Evolutionary conservation across 305 asterid genomes (phyloP).

Genomic region (Solanum hybrid): DNA sequence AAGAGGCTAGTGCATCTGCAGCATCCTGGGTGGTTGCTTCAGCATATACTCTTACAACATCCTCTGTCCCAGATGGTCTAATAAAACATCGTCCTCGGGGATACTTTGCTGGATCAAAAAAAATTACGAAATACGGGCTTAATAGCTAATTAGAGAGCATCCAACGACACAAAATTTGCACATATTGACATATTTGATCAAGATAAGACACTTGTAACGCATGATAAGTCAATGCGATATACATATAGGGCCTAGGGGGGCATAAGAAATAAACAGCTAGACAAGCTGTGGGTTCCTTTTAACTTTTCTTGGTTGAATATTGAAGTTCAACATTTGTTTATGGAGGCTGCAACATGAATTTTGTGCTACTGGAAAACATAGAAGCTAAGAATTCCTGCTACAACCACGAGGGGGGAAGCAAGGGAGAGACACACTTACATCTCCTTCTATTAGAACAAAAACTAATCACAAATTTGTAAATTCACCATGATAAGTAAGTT

Average conservation of each 20-base stretch:
- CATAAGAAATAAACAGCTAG: background rate
- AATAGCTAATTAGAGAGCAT: background rate
- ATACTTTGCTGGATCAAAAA: conserved; percentile 50
- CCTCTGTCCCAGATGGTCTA: conserved; percentile 94
- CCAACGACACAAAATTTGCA: background rate
- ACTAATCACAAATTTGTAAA: background rate
- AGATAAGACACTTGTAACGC: background rate
- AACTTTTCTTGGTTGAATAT: background rate
- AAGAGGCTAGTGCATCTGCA: conserved; percentile 57
- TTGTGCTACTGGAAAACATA: background rate
- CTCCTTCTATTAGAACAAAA: background rate
- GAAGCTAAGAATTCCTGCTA: background rate
- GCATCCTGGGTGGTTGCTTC: conserved; percentile 76
- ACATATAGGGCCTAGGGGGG: background rate
- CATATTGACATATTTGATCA: background rate
- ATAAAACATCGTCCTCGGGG: conserved; percentile 67
- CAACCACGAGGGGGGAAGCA: background rate
- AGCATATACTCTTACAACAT: conserved; percentile 82
- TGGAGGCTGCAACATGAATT: background rate
- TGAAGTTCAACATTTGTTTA: background rate
- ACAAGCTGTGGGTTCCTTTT: background rate
- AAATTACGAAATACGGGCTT: background rate
- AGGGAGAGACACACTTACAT: background rate
- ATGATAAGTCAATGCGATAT: background rate
- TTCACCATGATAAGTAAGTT: background rate